Base-by-base conservation (phyloP, 306 rosid genomes). In the Prunus dulcis region DNA sequence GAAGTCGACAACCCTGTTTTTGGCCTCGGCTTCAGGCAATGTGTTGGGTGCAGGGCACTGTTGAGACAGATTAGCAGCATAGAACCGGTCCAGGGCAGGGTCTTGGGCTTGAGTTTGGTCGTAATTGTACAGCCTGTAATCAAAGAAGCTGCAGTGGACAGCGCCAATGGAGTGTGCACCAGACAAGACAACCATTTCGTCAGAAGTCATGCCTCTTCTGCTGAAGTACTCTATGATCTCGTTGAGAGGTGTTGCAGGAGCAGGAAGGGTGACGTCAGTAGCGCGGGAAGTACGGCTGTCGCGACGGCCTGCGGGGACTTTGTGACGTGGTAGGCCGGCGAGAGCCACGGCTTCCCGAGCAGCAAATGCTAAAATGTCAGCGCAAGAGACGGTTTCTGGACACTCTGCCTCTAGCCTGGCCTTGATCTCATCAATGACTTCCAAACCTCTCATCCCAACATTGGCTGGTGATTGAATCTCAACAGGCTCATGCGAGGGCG, bases 101-200 rank as follows among this genome's bases (percentile, higher is more conserved):
- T 89, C 93, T 9, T 64, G 63, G 1, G 57, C n/a, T 4, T 66
- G 45, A 1, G 56, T 71, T 10, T 49, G 20, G 38, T 18, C 43
- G 78, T 50, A 84, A 46, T 81, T 73, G 27, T 68, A 50, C 0
- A 82, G 15, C 38, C 97, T 85, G 20, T 85, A 67, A 17, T 70
- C 51, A 62, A 93, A 76, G 11, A 46, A 0, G 1, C 20, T 67
- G 19, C 97, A 91, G 49, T 82, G 93, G 34, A 78, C 65, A 2
- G 15, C 1, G 1, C 98, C 97, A 13, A 89, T 27, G 1, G 98
- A 91, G 77, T 93, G 98, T 15, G 88, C 90, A 13, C 96, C 97
- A 0, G 60, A 7, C 10, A 91, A 50, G 20, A 78, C 65, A 47
- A 89, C 93, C 89, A 86, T 34, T 17, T 93, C 97, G 47, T 86